These are phyloP conservation scores for Sphagnum fallax DNA, from an alignment of 228 moss, liverwort and hornwort species.

Conservation along the genomic window DNA sequence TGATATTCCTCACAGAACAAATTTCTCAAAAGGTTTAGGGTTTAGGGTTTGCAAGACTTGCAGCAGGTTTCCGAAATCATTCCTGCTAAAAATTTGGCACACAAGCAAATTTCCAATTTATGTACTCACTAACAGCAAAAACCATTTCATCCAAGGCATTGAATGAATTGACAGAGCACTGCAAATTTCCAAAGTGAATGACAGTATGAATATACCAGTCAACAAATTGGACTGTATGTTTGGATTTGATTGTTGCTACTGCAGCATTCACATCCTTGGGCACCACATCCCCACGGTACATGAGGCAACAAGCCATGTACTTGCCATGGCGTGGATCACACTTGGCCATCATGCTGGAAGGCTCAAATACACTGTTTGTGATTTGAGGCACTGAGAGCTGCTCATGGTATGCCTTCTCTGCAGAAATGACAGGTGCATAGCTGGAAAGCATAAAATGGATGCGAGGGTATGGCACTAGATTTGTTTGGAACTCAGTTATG, in stretches of 20 bases:
- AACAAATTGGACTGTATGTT: slow-evolving; percentile 5
- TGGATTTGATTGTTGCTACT: slow-evolving; percentile 7
- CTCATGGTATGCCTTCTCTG: slow-evolving; percentile 7
- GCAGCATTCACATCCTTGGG: slow-evolving; percentile 8
- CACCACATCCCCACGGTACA: slow-evolving; percentile 8
- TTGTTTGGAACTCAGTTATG: slow-evolving; percentile 6
- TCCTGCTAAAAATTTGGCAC: no score
- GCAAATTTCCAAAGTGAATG: no score
- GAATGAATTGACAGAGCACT: no score
- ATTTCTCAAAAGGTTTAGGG: no score
- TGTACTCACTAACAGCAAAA: no score
- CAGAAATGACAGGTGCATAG: slow-evolving; percentile 6
- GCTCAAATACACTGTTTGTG: slow-evolving; percentile 6
- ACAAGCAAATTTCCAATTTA: no score
- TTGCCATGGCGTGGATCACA: slow-evolving; percentile 7
- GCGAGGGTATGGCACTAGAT: slow-evolving; percentile 4
- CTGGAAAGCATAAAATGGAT: slow-evolving; percentile 9
- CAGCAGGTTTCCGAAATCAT: no score
- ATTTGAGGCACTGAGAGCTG: slow-evolving; percentile 6
- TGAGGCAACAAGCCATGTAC: slow-evolving; percentile 9
- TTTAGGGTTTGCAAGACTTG: no score
- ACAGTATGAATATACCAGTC: not conserved
- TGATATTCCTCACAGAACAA: no score
- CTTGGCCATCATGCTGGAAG: slow-evolving; percentile 7
- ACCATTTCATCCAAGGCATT: no score